These are phyloP conservation scores for Lepiota subincarnata DNA, from an alignment of 768 basidiomycete genomes.

Conservation along the genomic window DNA sequence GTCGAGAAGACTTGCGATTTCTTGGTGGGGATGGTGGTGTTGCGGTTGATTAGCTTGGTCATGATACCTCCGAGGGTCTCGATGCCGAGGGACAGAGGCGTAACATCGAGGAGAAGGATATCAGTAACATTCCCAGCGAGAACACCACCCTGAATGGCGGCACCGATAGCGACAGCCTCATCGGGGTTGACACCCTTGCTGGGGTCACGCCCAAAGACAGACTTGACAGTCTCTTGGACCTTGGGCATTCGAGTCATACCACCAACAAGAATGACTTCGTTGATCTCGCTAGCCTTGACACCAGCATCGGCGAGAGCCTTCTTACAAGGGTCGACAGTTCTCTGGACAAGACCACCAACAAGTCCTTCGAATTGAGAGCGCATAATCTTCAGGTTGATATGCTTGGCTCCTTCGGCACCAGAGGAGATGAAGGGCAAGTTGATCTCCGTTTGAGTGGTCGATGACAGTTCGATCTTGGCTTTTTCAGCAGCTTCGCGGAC, in stretches of 20 bases:
- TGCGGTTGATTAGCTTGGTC: conserved; percentile 97
- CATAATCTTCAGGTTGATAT: conserved; percentile 89
- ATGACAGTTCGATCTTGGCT: conserved; percentile 97
- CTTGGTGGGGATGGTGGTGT: conserved; percentile 99
- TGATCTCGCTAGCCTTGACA: conserved; percentile 87
- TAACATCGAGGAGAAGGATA: conserved; percentile 91
- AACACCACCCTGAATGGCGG: conserved; percentile 97
- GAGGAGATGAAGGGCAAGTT: conserved; percentile 98
- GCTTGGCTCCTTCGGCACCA: conserved; percentile 91
- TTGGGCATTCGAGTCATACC: conserved; percentile 99
- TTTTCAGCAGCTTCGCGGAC: conserved; percentile 99
- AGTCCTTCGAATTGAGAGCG: conserved; percentile 90
- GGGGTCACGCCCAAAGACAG: conserved; percentile 92
- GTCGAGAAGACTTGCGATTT: conserved; percentile 99
- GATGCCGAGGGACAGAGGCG: conserved; percentile 94
- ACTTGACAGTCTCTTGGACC: conserved; percentile 91
- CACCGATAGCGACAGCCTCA: conserved; percentile 98
- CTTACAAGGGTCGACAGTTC: conserved; percentile 94
- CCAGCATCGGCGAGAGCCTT: conserved; percentile 94
- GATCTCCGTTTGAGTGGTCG: conserved; percentile 92
- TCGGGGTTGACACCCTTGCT: conserved; percentile 99
- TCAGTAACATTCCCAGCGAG: conserved; percentile 95
- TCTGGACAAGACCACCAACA: conserved; percentile 75
- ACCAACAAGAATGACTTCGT: conserved; percentile 97
- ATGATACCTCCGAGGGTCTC: conserved; percentile 99